Conservation (phyloP, 345 rosid species). For the Gossypium mustelinum region DNA sequence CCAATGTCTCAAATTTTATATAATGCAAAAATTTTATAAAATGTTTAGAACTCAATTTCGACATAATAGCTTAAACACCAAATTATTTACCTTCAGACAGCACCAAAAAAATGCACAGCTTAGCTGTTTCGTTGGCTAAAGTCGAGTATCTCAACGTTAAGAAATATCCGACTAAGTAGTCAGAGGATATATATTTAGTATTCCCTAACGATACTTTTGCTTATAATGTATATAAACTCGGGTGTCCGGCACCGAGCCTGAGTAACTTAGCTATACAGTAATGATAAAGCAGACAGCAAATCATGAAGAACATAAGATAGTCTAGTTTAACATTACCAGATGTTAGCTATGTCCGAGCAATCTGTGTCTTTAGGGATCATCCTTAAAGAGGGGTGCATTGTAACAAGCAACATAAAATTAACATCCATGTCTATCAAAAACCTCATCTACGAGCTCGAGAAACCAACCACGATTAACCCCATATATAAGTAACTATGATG, state of each 20-base stretch:
- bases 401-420: slow-evolving; percentile 25
- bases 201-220: no score
- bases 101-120: no score
- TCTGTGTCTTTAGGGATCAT: slow-evolving; percentile 15
- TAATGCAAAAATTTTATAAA: no score
- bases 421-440: slow-evolving; percentile 32
- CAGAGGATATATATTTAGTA: no score
- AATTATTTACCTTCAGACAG: no score
- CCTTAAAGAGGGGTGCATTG: background rate
- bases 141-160: no score
- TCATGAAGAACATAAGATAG: background rate
- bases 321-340: slow-evolving; percentile 8
- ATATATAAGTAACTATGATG: slow-evolving; percentile 18
- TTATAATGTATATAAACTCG: background rate
- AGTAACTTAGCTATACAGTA: no score
- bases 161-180: no score
- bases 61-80: no score
- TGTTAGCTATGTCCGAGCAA: slow-evolving; percentile 19
- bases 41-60: no score
- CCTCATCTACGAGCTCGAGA: slow-evolving; percentile 26
- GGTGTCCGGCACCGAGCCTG: background rate
- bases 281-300: background rate
- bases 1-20: no score
- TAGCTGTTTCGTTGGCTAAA: no score
- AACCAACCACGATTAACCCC: slow-evolving; percentile 20